These are phyloP conservation scores for Pseudozyma tsukubaensis DNA, from an alignment of 1,284 basidiomycete genomes.

Conservation along the genomic window DNA sequence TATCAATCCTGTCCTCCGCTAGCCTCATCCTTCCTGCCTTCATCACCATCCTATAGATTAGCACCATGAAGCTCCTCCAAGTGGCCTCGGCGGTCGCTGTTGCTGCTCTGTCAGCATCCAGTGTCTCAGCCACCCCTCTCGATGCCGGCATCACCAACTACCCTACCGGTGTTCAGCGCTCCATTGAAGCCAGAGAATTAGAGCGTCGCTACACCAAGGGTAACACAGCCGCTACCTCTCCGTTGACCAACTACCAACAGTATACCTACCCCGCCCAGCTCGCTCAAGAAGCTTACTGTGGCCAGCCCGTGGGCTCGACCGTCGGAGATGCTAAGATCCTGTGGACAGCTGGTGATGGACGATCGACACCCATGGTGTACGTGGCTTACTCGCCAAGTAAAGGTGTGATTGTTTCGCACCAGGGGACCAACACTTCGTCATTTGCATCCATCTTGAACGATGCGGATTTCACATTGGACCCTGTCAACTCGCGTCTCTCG, in stretches of 20 bases:
- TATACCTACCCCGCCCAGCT: conserved; percentile 49
- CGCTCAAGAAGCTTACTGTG: conserved; percentile 52
- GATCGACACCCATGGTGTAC: conserved; percentile 39
- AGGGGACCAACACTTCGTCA: conserved; percentile 56
- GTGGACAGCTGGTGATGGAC: conserved; percentile 54
- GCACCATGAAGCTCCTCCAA: conserved; percentile 18
- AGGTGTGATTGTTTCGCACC: conserved; percentile 55
- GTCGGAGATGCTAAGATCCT: conserved; percentile 53
- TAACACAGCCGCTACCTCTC: conserved; percentile 30
- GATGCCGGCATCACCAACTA: conserved; percentile 8
- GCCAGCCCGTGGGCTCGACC: conserved; percentile 24
- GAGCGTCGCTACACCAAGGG: conserved; percentile 25
- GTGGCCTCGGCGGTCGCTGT: conserved; percentile 19
- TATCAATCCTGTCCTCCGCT: not conserved
- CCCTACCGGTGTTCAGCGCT: conserved; percentile 22
- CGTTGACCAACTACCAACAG: conserved; percentile 38
- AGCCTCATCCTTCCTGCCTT: not conserved
- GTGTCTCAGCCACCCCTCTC: conserved; percentile 19
- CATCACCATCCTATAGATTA: not conserved
- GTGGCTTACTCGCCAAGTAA: conserved; percentile 51
- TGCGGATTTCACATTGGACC: conserved; percentile 34
- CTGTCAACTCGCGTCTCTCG: conserved; percentile 39
- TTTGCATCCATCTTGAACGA: conserved; percentile 52
- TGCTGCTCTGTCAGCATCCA: conserved; percentile 19
- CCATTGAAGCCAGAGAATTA: conserved; percentile 14